Base-by-base conservation (phyloP, 257 asterid genomes). In the Fraxinus pennsylvanica region DNA sequence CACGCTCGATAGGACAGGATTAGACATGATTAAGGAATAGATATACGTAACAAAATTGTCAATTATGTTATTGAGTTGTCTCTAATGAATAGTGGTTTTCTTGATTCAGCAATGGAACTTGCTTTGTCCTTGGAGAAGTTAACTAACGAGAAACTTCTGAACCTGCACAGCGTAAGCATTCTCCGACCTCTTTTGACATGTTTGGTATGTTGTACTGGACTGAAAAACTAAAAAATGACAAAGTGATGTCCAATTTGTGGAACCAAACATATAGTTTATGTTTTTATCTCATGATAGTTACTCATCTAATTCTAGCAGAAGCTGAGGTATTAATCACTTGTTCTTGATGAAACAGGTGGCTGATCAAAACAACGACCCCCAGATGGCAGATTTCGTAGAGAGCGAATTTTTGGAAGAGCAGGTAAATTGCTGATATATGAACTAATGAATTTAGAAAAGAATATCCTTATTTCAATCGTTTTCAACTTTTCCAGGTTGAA, bases 81-180 rank as follows among this genome's bases (percentile, higher is more conserved):
- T 73, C 25, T 21, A 21, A 47, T 63, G 59, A 3, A 63, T 3
- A 25, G 6, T 63, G 6, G 1, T 25, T 78, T 43, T 80, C 68
- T 74, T 78, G 83, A 71, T 86, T 68, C 91, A 92, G 97, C 96
- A 33, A 92, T 94, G 98, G 98, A 94, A 80, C 82, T 90, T 19
- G 90, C 94, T 5, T 76, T 93, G 83, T 82, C 91, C 22, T 59
- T 93, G 91, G 96, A 93, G 89, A 93, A 93, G 84, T 67, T 89
- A 36, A 85, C 87, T 39, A 89, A 89, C 54, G 90, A 85, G 80
- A 93, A 86, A 74, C 98, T 93, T 38, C 79, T 91, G 76, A 69
- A 78, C 38, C 82, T 93, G 75, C 92, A 88, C 68, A 70, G 82
- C 6, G 97, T 93, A 89, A 82, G 86, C 27, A 73, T 50, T 78